Evolutionary conservation across 2,329 filamentous ascomycete genomes (phyloP), one percentile per base, ranked within the genome.

Genomic region (Eurotiales sp.): DNA sequence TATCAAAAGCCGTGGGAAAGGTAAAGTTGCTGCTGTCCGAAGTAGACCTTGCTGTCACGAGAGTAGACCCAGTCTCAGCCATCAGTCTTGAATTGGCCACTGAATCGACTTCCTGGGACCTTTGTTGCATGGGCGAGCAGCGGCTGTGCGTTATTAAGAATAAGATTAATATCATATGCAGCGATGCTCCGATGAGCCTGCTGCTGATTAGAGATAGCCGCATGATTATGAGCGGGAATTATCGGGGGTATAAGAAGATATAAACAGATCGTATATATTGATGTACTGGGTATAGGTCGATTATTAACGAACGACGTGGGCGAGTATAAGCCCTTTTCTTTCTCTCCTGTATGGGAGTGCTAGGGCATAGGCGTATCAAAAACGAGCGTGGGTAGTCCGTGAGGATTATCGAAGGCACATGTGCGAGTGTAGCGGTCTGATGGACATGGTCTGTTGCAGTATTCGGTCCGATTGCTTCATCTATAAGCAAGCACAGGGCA

Each of bases 1-100:
- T 83, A 59, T 90, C 87, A 61, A 89, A 88, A 2, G 86, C 79
- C 10, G 69, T 80, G 0, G 85, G 87, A 37, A 86, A 56, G 23
- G 49, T 51, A 32, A 22, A 19, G 23, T 46, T 46, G 49, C 49
- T 51, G 48, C 48, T 50, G 29, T 27, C 27, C 11, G 29, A 50
- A n/a, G 47, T 37, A 27, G 47, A 25, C 15, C 47, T 50, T 50
- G 41, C 47, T 3, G 47, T 34, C n/a, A 50, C 17, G 22, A 12
- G 14, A n/a, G 12, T 7, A 27, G 30, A 3, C 4, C n/a, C 19
- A 40, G 11, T n/a, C n/a, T n/a, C n/a, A n/a, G n/a, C n/a, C n/a
- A n/a, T n/a, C n/a, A n/a, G n/a, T n/a, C n/a, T n/a, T n/a, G n/a
- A n/a, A n/a, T n/a, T n/a, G n/a, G n/a, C n/a, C n/a, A 8, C 19